Conservation (phyloP, 768 basidiomycete species). For the Naganishia kalamii region DNA sequence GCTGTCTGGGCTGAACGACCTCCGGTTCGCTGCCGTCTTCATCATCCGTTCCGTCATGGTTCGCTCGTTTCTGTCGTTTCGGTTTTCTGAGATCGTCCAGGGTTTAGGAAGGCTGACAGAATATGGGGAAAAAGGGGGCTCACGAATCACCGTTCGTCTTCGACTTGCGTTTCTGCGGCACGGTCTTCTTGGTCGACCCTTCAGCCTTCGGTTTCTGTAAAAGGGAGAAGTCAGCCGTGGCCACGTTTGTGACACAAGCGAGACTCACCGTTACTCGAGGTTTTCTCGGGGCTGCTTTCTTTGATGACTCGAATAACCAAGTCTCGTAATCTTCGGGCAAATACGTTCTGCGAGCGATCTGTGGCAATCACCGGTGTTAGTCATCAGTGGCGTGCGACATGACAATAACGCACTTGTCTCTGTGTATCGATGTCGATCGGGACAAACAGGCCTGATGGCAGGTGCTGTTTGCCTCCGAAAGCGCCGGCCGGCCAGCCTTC, state of each 20-base stretch:
- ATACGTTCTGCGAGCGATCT: slow-evolving; percentile 3
- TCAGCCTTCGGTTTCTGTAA: background rate
- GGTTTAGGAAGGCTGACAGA: background rate
- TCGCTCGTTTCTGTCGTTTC: slow-evolving; percentile 9
- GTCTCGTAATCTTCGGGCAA: slow-evolving; percentile 11
- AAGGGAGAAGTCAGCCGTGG: background rate
- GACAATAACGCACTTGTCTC: background rate
- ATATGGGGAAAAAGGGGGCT: background rate
- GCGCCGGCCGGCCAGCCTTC: slow-evolving; percentile 70
- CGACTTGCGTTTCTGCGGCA: slow-evolving; percentile 1
- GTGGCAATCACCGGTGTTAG: background rate
- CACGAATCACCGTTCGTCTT: background rate
- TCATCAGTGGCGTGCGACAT: background rate
- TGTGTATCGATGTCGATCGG: background rate
- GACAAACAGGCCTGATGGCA: slow-evolving; percentile 76
- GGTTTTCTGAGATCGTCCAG: background rate
- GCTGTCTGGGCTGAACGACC: slow-evolving; percentile 7
- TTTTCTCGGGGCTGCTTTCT: background rate
- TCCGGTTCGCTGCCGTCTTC: slow-evolving; percentile 2
- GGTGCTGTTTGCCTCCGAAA: slow-evolving; percentile 70
- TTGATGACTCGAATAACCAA: slow-evolving; percentile 4
- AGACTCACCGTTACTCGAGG: background rate
- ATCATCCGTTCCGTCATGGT: background rate
- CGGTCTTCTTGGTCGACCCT: background rate
- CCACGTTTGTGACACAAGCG: no score